Evolutionary conservation across 2,329 filamentous ascomycete genomes (phyloP), one percentile per base, ranked within the genome.

Genomic region (Ceratocystis harringtonii): DNA sequence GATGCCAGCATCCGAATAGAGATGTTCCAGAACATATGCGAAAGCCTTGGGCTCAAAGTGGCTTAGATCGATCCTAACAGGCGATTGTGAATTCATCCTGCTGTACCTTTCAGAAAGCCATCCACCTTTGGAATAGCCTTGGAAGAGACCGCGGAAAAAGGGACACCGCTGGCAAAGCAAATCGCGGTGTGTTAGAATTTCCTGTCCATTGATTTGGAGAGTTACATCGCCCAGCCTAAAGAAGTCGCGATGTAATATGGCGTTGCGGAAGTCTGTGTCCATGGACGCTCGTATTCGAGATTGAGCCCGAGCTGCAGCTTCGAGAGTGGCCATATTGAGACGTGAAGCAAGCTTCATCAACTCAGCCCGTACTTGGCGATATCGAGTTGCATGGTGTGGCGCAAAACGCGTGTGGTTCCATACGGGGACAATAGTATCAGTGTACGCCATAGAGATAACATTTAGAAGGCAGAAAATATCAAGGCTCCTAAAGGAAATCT

Each of bases 121-220:
- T 70, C 83, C 83, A 0, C 94, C 94, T 50, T 82, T 81, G 6
- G 94, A 90, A 55, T 90, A 86, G n/a, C 94, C 94, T 70, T 89
- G 81, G 74, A 96, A 97, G 55, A 99, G 79, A 1, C 88, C 89
- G 68, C 92, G 80, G 69, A 99, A 99, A 79, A 96, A 99, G 0
- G 90, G 91, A 70, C 92, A 96, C 69, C 94, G 81, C 71, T 87
- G 85, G 69, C 90, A 92, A 44, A 96, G 74, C 2, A 97, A 75
- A 3, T 85, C 80, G 69, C 90, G 92, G 71, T 99, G 94, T 0
- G 88, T 86, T 15, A 79, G 77, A 43, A 91, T 76, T 32, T 86
- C 86, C n/a, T 83, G 82, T 25, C 86, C 88, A 67, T 89, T 84
- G 10, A 97, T 79, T 69, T 96, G 86, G 19, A 97, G 77, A 5